These are phyloP conservation scores for Drechslera avenae DNA, from an alignment of 2,329 filamentous ascomycete genomes.

Conservation along the genomic window DNA sequence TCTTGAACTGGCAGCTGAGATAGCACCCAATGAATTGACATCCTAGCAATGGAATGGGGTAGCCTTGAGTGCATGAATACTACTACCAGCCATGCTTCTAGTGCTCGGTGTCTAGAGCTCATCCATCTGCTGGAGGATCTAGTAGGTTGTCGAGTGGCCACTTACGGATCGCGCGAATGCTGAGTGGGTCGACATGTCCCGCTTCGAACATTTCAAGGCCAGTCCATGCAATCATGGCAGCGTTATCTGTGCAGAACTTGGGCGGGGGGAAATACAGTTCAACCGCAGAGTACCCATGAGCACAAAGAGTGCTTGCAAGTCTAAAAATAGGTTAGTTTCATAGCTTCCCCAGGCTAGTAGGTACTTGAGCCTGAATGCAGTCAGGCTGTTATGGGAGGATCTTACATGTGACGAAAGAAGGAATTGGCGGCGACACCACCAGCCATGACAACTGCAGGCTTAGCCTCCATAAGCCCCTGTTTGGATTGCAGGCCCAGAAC, in stretches of 20 bases:
- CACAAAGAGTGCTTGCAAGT: conserved; percentile 63
- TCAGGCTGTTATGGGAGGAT: conserved; percentile 1
- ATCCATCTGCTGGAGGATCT: conserved; percentile 31
- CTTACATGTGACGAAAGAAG: conserved; percentile 71
- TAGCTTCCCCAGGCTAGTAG: background rate
- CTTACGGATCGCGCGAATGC: conserved; percentile 43
- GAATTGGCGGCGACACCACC: conserved; percentile 89
- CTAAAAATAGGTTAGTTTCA: conserved; percentile 21
- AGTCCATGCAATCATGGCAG: conserved; percentile 96
- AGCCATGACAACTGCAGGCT: conserved; percentile 73
- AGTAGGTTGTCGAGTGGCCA: conserved; percentile 45
- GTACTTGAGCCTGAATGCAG: too few relatives aligned
- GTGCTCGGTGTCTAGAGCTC: background rate
- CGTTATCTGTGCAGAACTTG: conserved; percentile 88
- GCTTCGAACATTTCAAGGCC: conserved; percentile 89
- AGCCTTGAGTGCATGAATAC: too few relatives aligned
- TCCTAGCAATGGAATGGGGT: background rate
- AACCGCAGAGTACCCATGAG: conserved; percentile 67
- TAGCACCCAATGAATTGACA: background rate
- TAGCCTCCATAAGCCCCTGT: background rate
- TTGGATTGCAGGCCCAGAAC: conserved; percentile 66
- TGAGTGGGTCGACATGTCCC: conserved; percentile 58
- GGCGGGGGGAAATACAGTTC: conserved; percentile 75
- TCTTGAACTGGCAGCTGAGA: background rate
- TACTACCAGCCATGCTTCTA: background rate